A percentile compares a stretch with the other conserved stretches of the same genome.
These are phyloP conservation scores for Gonapodya prolifera DNA, from an alignment of 192 early-diverging fungal species.

Conservation along the genomic window DNA sequence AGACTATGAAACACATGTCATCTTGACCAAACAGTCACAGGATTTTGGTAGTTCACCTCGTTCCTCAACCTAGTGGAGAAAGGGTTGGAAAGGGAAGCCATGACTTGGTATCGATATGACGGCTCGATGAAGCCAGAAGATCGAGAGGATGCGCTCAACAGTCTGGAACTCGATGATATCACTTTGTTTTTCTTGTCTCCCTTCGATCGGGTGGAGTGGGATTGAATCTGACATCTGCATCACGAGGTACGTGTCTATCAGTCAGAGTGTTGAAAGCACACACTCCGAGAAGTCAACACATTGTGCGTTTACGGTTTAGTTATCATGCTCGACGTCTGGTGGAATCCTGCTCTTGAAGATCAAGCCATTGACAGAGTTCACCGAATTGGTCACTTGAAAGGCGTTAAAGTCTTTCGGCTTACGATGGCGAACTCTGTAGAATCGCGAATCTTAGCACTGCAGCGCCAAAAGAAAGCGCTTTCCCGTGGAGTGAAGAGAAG, in stretches of 20 bases:
- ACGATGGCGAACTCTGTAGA: constrained; percentile 64
- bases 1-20: too few species aligned
- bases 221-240: constrained; percentile 64
- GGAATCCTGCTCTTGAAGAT: constrained; percentile 65
- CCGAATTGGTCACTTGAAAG: constrained; percentile 55
- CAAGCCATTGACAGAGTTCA: constrained; percentile 77
- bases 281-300: too few species aligned
- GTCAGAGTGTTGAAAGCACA: too few species aligned
- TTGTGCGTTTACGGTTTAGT: too few species aligned
- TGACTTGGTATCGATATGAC: not conserved
- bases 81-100: not conserved
- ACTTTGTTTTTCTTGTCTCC: constrained; percentile 46
- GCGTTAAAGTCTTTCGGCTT: constrained; percentile 54
- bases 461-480: constrained; percentile 46
- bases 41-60: not conserved
- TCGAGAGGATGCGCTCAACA: not conserved
- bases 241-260: too few species aligned
- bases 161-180: not conserved
- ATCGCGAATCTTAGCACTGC: constrained; percentile 69
- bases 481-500: not conserved
- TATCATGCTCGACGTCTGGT: constrained; percentile 38
- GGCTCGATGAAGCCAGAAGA: not conserved
- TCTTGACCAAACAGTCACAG: not conserved
- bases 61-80: not conserved
- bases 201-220: constrained; percentile 57